These are phyloP conservation scores for Musa troglodytarum DNA, from an alignment of 176 grass and related monocot species.

Conservation along the genomic window DNA sequence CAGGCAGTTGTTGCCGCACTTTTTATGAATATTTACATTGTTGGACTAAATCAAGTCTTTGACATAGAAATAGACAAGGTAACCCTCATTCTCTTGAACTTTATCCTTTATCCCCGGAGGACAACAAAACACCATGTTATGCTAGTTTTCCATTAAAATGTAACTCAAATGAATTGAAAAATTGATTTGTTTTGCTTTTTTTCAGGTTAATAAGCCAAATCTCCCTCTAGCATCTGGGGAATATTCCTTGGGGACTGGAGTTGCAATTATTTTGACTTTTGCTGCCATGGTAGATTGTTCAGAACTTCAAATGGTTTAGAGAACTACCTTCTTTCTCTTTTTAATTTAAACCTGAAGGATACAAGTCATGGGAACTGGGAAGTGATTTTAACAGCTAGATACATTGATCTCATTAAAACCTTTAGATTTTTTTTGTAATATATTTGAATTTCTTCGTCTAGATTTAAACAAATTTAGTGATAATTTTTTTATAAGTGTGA, in stretches of 20 bases:
- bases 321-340: background rate
- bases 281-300: conserved; percentile 51
- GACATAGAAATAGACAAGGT: conserved; percentile 99
- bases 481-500: no score
- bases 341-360: background rate
- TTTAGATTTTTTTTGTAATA: background rate
- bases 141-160: background rate
- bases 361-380: background rate
- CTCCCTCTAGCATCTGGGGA: conserved; percentile 94
- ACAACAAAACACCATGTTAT: background rate
- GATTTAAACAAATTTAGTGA: no score
- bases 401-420: background rate
- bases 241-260: conserved; percentile 64
- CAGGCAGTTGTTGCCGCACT: conserved; percentile 34
- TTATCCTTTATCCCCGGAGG: background rate
- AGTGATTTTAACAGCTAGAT: background rate
- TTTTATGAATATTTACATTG: conserved; percentile 99
- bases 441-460: no score
- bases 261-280: conserved; percentile 64
- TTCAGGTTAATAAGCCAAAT: conserved; percentile 90
- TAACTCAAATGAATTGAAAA: background rate
- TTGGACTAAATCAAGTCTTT: conserved; percentile 88
- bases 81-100: conserved; percentile 12
- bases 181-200: conserved; percentile 1
- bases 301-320: background rate